These are phyloP conservation scores for Flaveria linearis DNA, from an alignment of 129 eudicot genomes.

Conservation along the genomic window DNA sequence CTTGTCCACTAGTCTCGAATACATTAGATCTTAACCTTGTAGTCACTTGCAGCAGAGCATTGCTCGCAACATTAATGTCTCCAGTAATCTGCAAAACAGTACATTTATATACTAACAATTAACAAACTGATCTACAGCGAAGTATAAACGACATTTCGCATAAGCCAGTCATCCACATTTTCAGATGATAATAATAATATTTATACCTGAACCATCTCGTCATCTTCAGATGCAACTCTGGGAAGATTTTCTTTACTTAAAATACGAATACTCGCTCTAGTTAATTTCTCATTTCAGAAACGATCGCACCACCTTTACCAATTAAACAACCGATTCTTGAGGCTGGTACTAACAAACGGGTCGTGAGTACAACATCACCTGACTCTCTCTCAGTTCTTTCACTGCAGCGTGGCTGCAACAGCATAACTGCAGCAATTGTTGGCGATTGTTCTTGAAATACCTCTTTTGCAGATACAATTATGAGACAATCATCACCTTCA, in stretches of 20 bases:
- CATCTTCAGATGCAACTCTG: slow-evolving; percentile 81
- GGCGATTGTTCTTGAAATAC: slow-evolving; percentile 65
- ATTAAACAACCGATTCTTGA: slow-evolving; percentile 74
- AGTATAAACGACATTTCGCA: background rate
- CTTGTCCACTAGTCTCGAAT: slow-evolving; percentile 71
- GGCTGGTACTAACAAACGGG: slow-evolving; percentile 73
- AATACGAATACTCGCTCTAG: slow-evolving; percentile 84
- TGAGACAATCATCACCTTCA: slow-evolving; percentile 86
- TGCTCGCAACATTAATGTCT: slow-evolving; percentile 59
- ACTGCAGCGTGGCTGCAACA: slow-evolving; percentile 84
- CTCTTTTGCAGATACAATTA: slow-evolving; percentile 79
- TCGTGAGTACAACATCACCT: slow-evolving; percentile 57
- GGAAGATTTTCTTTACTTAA: slow-evolving; percentile 77
- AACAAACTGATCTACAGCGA: too few species aligned
- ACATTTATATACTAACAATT: background rate
- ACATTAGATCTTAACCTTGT: slow-evolving; percentile 66
- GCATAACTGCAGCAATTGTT: slow-evolving; percentile 74
- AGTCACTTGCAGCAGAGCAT: slow-evolving; percentile 73
- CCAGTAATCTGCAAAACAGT: slow-evolving; percentile 66
- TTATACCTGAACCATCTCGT: slow-evolving; percentile 88
- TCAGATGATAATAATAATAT: background rate
- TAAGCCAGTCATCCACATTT: slow-evolving; percentile 4
- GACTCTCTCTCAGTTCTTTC: slow-evolving; percentile 67
- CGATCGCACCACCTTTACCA: slow-evolving; percentile 84
- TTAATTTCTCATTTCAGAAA: slow-evolving; percentile 76